Base-by-base conservation (phyloP, 495 filamentous ascomycete species). In the Corynascus novoguineensis region DNA sequence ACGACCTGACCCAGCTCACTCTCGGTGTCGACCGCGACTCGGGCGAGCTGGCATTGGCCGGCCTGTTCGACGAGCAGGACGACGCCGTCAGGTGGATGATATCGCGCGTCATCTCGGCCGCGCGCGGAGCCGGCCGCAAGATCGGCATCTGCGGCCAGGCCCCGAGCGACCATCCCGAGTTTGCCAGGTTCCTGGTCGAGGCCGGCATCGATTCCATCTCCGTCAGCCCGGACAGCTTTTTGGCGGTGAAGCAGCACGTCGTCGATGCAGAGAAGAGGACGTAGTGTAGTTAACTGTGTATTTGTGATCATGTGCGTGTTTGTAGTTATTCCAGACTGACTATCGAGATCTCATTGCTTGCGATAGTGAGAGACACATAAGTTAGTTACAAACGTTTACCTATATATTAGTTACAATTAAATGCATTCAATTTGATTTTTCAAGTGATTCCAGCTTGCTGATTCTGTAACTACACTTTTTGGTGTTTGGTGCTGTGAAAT, bases 71-170 rank as follows among this genome's bases (percentile, higher is more conserved):
- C 27, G 69, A 73, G 62, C 68, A 72, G 57, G 66, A 73, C 25
- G 60, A 64, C 47, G 67, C 69, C 4, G 71, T 72, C 25, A 68
- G 68, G 58, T 69, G 64, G 68, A 71, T 73, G 71, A 71, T 73
- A 55, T 45, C 60, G 1, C 46, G 54, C 5, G 71, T 66, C 2
- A 71, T 73, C 29, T 24, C 28, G 3, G 60, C 61, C 31, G 66
- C 64, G 5, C 55, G 58, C 8, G 22, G 59, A 46, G 62, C 24
- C 22, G 67, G 65, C 5, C 59, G 60, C 59, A 71, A 68, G 64
- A 59, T 73, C 42, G 68, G 70, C 1, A 63, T 73, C 44, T 73
- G 68, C 48, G 68, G 70, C 17, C 68, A 73, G 60, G 68, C 65
- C 34, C 70, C 70, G 8, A 71, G 68, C 38, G 67, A 71, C 24